Percentiles rank a stretch among this genome's conserved stretches.
phyloP scores from a whole-genome alignment of 208 protist genomes.

The Trypanosoma theileri region DNA sequence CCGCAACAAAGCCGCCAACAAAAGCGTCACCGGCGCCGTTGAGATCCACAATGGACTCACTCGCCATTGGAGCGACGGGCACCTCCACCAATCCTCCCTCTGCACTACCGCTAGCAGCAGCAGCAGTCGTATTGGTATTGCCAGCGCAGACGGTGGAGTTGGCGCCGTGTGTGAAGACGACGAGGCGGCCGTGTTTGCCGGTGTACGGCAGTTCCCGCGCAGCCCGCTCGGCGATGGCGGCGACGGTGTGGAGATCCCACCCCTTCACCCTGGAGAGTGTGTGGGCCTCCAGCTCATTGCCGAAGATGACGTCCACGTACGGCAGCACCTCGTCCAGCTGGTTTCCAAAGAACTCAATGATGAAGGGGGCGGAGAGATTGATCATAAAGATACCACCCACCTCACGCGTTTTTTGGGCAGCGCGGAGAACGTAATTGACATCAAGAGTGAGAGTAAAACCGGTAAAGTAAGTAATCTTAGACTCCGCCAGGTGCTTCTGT shows the following conservation, averaged over 20 bases:
- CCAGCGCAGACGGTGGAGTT: conserved; percentile 82
- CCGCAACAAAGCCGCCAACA: conserved; percentile 96
- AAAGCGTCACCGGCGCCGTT: conserved; percentile 98
- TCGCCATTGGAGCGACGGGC: conserved; percentile 62
- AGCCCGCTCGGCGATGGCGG: conserved; percentile 82
- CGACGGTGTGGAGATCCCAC: conserved; percentile 74
- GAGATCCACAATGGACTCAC: conserved; percentile 95
- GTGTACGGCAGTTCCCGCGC: conserved; percentile 80
- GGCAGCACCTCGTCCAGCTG: conserved; percentile 82
- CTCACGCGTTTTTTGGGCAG: conserved; percentile 88
- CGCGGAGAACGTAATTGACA: conserved; percentile 84
- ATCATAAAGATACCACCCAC: conserved; percentile 90
- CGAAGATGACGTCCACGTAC: conserved; percentile 95
- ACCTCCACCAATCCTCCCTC: conserved; percentile 45
- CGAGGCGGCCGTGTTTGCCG: conserved; percentile 76
- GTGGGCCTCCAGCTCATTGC: conserved; percentile 96
- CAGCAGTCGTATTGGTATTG: too few species aligned
- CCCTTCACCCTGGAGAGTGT: conserved; percentile 70
- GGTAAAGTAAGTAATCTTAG: conserved; percentile 91
- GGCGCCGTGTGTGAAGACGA: conserved; percentile 96
- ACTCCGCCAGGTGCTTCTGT: conserved; percentile 41
- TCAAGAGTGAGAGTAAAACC: conserved; percentile 97
- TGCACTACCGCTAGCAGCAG: too few species aligned
- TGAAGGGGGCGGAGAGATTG: conserved; percentile 97
- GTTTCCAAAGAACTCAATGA: conserved; percentile 95